These are phyloP conservation scores for Austropuccinia psidii DNA, from an alignment of 1,284 basidiomycete genomes.

Conservation along the genomic window DNA sequence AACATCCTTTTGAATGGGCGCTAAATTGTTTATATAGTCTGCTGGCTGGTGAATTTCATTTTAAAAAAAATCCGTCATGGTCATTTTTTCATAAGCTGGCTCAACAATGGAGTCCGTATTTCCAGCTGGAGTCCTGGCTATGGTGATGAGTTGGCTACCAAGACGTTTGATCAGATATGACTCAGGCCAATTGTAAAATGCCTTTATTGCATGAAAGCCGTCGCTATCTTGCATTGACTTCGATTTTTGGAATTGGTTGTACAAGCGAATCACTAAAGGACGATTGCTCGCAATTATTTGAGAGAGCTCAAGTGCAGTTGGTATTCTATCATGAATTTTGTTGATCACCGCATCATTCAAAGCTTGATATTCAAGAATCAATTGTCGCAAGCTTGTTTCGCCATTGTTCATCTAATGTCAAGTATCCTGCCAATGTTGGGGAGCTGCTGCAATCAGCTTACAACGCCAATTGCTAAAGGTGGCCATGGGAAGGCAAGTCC, in stretches of 20 bases:
- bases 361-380: slow-evolving; percentile 25
- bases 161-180: slow-evolving; percentile 53
- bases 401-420: neutral
- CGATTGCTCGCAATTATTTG: slow-evolving; percentile 64
- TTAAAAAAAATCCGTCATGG: slow-evolving; percentile 58
- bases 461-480: no score
- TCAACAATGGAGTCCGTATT: slow-evolving; percentile 45
- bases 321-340: slow-evolving; percentile 54
- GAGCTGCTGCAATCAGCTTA: no score
- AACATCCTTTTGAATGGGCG: slow-evolving; percentile 45
- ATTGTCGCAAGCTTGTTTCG: neutral
- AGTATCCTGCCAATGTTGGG: no score
- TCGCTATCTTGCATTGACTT: slow-evolving; percentile 51
- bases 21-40: no score
- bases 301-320: slow-evolving; percentile 65
- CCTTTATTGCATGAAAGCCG: slow-evolving; percentile 45
- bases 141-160: slow-evolving; percentile 57
- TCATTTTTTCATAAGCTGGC: slow-evolving; percentile 57
- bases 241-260: slow-evolving; percentile 13
- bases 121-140: slow-evolving; percentile 75
- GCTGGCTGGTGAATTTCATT: no score
- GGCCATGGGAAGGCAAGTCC: no score
- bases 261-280: slow-evolving; percentile 57
- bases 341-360: slow-evolving; percentile 59
- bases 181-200: slow-evolving; percentile 25